Conservation (phyloP, 177 flowering plant species). For the Vitis hybrid region DNA sequence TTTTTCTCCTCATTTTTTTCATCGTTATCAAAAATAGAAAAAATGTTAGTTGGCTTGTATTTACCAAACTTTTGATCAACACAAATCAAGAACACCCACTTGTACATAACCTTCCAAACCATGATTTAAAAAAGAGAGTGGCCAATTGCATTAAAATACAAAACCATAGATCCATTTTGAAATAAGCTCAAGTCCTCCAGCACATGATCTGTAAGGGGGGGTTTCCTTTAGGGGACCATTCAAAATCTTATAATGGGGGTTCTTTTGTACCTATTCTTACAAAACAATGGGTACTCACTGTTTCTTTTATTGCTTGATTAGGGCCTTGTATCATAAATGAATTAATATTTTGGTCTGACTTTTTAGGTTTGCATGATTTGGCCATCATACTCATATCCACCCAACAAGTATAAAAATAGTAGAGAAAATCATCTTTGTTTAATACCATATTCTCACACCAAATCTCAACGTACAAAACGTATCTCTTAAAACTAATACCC, state of each 20-base stretch:
- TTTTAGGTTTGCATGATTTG: not conserved
- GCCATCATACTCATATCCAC: not conserved
- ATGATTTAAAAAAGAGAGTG: no score
- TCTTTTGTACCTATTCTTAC: not conserved
- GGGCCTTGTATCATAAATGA: not conserved
- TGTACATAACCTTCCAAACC: no score
- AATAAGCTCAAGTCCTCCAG: no score
- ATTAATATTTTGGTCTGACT: not conserved
- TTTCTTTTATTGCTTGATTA: not conserved
- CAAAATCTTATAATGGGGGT: not conserved
- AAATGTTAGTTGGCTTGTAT: no score
- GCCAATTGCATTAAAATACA: no score
- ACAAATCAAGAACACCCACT: no score
- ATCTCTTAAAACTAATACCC: conserved; percentile 15
- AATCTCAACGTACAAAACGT: conserved; percentile 17
- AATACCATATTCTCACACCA: conserved; percentile 3
- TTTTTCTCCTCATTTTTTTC: no score
- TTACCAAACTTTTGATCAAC: no score
- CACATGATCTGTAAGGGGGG: not conserved
- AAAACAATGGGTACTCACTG: not conserved
- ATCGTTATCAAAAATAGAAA: no score
- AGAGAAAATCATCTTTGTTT: not conserved
- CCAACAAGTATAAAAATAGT: not conserved
- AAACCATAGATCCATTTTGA: no score
- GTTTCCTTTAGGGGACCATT: not conserved